A percentile compares a stretch with the other conserved stretches of the same genome.
Evolutionary conservation across 2,329 filamentous ascomycete genomes (phyloP).

Genomic region (Claviceps humidiphila): DNA sequence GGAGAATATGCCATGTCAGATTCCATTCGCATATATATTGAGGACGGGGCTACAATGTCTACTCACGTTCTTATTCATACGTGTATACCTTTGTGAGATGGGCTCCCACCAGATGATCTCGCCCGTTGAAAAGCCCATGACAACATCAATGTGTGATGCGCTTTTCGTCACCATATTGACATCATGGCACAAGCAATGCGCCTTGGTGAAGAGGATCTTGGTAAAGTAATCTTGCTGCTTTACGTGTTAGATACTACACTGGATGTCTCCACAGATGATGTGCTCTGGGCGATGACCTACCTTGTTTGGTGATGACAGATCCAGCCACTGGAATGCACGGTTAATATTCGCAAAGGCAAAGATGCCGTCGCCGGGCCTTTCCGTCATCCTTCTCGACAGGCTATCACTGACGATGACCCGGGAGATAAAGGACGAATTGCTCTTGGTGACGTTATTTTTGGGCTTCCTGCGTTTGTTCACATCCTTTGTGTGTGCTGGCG

Average conservation of each 20-base stretch:
- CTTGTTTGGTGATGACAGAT: conserved; percentile 65
- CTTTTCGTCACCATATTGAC: conserved; percentile 75
- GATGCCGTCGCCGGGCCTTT: conserved; percentile 63
- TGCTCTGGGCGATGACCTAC: conserved; percentile 20
- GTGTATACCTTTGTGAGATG: conserved; percentile 86
- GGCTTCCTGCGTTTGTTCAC: conserved; percentile 77
- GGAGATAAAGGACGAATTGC: conserved; percentile 97
- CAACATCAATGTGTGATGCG: conserved; percentile 68
- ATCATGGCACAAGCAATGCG: conserved; percentile 89
- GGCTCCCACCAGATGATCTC: conserved; percentile 99
- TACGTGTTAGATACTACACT: conserved; percentile 12
- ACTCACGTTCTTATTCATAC: conserved; percentile 84
- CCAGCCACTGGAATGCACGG: conserved; percentile 89
- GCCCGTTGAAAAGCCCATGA: conserved; percentile 91
- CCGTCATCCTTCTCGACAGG: conserved; percentile 63
- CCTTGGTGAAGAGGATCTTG: conserved; percentile 94
- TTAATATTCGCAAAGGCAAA: conserved; percentile 95
- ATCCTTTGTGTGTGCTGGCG: conserved; percentile 51
- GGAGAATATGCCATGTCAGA: neutral
- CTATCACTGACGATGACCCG: conserved; percentile 82
- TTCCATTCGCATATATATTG: neutral
- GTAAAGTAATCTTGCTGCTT: conserved; percentile 71
- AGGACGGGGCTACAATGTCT: neutral
- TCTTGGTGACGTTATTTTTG: conserved; percentile 97
- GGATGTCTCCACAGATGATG: neutral